These are phyloP conservation scores for Clitoria ternatea DNA, from an alignment of 306 rosid genomes.

Conservation along the genomic window DNA sequence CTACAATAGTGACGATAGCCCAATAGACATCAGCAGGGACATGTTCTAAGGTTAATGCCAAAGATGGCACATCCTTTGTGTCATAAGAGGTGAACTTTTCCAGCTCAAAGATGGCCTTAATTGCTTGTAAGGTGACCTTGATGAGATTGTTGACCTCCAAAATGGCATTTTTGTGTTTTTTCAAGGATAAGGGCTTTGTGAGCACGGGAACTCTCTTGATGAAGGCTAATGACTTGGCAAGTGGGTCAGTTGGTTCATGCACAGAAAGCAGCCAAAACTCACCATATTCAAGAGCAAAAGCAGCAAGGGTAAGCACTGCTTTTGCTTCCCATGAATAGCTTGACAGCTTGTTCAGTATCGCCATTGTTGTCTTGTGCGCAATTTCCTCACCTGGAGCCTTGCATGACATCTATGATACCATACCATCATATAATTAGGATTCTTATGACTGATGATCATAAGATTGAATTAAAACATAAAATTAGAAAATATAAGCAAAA, in stretches of 20 bases:
- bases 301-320: conserved; percentile 59
- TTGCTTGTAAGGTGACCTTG: conserved; percentile 43
- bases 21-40: conserved; percentile 57
- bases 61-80: conserved; percentile 41
- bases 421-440: neutral
- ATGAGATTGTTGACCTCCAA: conserved; percentile 48
- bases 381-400: conserved; percentile 48
- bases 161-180: conserved; percentile 35
- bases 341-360: conserved; percentile 50
- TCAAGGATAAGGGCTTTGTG: conserved; percentile 26
- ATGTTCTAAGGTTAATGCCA: conserved; percentile 29
- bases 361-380: conserved; percentile 48
- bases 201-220: conserved; percentile 51
- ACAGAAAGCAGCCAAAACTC: conserved; percentile 64
- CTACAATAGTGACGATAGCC: conserved; percentile 49
- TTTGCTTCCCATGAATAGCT: conserved; percentile 60
- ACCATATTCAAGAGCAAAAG: conserved; percentile 65
- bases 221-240: conserved; percentile 53
- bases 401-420: conserved; percentile 48
- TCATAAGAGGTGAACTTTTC: conserved; percentile 35
- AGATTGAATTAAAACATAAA: too few relatives aligned
- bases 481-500: too few relatives aligned
- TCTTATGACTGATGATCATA: too few relatives aligned
- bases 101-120: conserved; percentile 38
- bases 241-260: conserved; percentile 35